phyloP scores from a whole-genome alignment of 208 protist species.

The Trypanosoma boissoni region DNA sequence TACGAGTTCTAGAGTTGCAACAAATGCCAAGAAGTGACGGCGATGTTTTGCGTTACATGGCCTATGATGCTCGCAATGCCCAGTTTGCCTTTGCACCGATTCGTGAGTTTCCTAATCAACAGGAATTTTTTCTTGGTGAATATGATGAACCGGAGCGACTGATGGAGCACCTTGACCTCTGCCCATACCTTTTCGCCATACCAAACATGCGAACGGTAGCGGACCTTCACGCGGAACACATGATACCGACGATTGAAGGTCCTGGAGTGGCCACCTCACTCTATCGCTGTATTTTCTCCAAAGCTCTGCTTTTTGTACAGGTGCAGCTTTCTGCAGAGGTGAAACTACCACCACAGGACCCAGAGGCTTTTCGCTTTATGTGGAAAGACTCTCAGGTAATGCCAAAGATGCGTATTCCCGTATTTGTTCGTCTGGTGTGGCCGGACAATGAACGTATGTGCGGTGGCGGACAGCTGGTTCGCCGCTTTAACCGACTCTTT shows the following conservation, averaged over 20 bases:
- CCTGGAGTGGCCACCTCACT: conserved; percentile 81
- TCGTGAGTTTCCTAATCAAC: conserved; percentile 73
- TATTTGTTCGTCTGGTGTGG: conserved; percentile 86
- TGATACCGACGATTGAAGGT: conserved; percentile 72
- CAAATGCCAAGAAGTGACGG: conserved; percentile 46
- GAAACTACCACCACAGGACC: conserved; percentile 88
- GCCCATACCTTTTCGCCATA: conserved; percentile 82
- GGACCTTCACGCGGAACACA: conserved; percentile 71
- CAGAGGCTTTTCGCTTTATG: conserved; percentile 73
- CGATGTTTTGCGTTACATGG: conserved; percentile 79
- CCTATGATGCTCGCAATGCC: conserved; percentile 74
- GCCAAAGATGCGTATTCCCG: conserved; percentile 81
- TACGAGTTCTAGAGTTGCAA: conserved; percentile 67
- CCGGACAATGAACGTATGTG: conserved; percentile 72
- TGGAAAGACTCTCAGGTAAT: conserved; percentile 86
- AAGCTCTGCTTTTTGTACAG: conserved; percentile 77
- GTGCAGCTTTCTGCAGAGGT: conserved; percentile 90
- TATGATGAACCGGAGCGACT: conserved; percentile 84
- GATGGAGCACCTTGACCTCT: conserved; percentile 85
- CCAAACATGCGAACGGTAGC: conserved; percentile 74
- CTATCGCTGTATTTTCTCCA: conserved; percentile 86
- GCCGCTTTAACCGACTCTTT: conserved; percentile 71
- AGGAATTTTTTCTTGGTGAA: conserved; percentile 88
- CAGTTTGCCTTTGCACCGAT: conserved; percentile 72
- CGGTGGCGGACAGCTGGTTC: conserved; percentile 55